Evolutionary conservation across 345 rosid species (phyloP), one percentile per base, ranked within the genome.

Genomic region (Hibiscus mutabilis): DNA sequence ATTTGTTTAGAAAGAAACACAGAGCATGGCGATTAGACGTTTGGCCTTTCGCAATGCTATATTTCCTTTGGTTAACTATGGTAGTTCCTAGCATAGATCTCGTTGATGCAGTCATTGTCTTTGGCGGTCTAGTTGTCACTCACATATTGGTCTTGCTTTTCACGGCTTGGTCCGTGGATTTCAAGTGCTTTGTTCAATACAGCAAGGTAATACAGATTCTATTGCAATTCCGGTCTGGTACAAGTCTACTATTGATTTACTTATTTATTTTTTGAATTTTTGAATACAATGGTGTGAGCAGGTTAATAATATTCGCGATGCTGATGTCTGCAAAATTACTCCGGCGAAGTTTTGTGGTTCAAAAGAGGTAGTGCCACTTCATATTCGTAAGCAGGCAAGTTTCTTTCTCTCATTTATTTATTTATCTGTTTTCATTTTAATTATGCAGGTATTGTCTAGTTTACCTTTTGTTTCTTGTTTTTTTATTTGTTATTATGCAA

Each of bases 301-400:
- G 99, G 90, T 83, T 69, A 72, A 77, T 76, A 86, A 85, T 85
- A 92, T 96, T 68, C 78, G 74, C 70, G 85, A 67, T 59, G 96
- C 98, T 3, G 93, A 96, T 84, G 79, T 91, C 3, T 96, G 99
- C 82, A 96, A 96, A 85, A 86, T 89, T 51, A 91, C 93, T 27
- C 99, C 99, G 2, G 88, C 93, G 0, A 96, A 92, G 76, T 96
- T 92, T 84, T 96, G 87, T 21, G 99, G 99, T 29, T 84, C 97
- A 5, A 96, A 96, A 76, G 98, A 92, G 84, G 88, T 91, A 68
- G 98, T 96, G 81, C 91, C 96, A 2, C 91, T 96, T 73, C 85
- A 92, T 76, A 76, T 85, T 79, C 89, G 95, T 71, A 82, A 82
- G 73, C 88, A 84, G 79, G 99, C 89, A 79, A 70, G 94, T 71